Percentiles rank a stretch among this genome's conserved stretches.
phyloP scores from a whole-genome alignment of 2,329 filamentous ascomycete species.

The Aureobasidium leucospermi region DNA sequence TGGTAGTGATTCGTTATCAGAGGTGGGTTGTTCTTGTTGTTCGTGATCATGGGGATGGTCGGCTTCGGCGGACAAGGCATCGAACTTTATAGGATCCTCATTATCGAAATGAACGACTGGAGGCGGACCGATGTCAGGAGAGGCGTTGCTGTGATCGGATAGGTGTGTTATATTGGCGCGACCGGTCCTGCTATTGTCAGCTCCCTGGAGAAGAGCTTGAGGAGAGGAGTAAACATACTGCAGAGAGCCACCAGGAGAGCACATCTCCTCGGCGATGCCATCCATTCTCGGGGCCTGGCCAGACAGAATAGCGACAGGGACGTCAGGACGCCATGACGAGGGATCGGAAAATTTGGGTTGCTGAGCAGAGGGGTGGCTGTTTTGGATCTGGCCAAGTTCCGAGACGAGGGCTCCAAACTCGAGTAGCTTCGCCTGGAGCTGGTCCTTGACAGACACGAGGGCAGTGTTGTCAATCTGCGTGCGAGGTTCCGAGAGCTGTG shows the following conservation, averaged over 20 bases:
- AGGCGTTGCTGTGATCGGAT: constrained; percentile 51
- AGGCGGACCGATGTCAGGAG: constrained; percentile 60
- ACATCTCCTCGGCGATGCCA: constrained; percentile 63
- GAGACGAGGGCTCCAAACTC: constrained; percentile 63
- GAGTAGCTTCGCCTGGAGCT: constrained; percentile 63
- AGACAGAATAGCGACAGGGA: constrained; percentile 35
- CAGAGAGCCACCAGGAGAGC: constrained; percentile 59
- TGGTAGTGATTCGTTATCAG: constrained; percentile 30
- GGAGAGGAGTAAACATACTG: constrained; percentile 24
- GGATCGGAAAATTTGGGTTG: constrained; percentile 17
- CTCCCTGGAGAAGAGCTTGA: neutral
- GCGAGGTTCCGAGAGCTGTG: constrained; percentile 54
- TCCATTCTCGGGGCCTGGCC: constrained; percentile 43
- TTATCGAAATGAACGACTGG: constrained; percentile 47
- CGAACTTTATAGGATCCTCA: constrained; percentile 41
- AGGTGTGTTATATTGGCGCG: constrained; percentile 47
- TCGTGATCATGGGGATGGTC: neutral
- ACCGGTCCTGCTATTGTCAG: constrained; percentile 44
- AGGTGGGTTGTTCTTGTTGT: constrained; percentile 19
- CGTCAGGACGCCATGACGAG: constrained; percentile 17
- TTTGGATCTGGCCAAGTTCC: constrained; percentile 46
- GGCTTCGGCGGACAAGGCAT: constrained; percentile 21
- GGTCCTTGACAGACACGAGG: constrained; percentile 60
- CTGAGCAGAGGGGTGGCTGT: constrained; percentile 14
- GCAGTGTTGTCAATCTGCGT: constrained; percentile 54